Base-by-base conservation (phyloP, 129 eudicot species). In the Rutidosis leptorrhynchoides region DNA sequence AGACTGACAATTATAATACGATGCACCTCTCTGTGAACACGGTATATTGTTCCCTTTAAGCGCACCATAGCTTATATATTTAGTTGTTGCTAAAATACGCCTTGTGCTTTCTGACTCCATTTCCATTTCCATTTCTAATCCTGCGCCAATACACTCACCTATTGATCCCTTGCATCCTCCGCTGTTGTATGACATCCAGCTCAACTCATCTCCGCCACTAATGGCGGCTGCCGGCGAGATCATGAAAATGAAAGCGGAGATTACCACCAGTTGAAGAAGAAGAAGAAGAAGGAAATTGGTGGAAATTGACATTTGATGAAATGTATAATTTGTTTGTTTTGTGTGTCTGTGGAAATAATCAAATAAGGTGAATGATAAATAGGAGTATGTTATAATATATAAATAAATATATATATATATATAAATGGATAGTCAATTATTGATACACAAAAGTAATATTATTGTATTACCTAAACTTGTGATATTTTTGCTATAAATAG, bases 11-110 rank as follows among this genome's bases (percentile, higher is more conserved):
- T 88, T 88, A 64, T 92, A 92, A 80, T 92, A 88, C 23, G 96
- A 88, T 24, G 85, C 83, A 63, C 98, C 98, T 70, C 85, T 78
- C 45, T 71, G 83, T 0, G 96, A 85, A 68, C 98, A 92, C 17
- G 98, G 98, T 4, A 92, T 85, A 49, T 28, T 69, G 79, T 92
- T 85, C 65, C 83, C 74, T 51, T 83, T 79, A 56, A 92, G 80
- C 45, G 96, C 85, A 3, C 77, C 98, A 43, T 85, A 88, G 83
- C 96, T 88, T 57, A 92, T 88, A 74, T 86, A 83, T 4, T 79
- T 75, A 4, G 67, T 53, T 10, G 95, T 79, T 7, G 85, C 85
- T 72, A 87, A 61, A 20, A 87, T 81, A 12, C 96, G 87, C 70
- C 96, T 72, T 40, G 81, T 91, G 77, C 69, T 85, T 45, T 87